Percentiles rank a stretch among this genome's conserved stretches.
Conservation (phyloP, 2,329 filamentous ascomycete species). For the Capronia epimyces region DNA sequence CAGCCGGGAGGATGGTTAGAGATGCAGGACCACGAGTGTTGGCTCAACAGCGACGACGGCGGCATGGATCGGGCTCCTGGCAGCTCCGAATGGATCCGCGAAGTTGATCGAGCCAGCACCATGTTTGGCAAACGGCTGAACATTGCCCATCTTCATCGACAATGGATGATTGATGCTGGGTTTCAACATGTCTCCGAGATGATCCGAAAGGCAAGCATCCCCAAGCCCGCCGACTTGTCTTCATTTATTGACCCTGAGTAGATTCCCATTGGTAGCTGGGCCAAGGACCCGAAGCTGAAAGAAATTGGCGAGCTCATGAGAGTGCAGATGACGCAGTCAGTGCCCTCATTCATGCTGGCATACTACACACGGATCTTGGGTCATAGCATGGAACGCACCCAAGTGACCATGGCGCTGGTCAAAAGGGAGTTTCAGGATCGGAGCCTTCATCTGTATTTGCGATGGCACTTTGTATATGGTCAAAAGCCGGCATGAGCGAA, state of each 20-base stretch:
- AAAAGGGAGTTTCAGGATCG: constrained; percentile 28
- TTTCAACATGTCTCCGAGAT: constrained; percentile 50
- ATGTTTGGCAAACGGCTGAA: constrained; percentile 35
- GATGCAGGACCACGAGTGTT: constrained; percentile 31
- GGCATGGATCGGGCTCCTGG: constrained; percentile 14
- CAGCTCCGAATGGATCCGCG: constrained; percentile 29
- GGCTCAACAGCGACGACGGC: constrained; percentile 17
- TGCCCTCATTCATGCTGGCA: constrained; percentile 14
- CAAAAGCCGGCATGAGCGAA: constrained; percentile 6
- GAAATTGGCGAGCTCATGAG: constrained; percentile 40
- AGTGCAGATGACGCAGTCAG: constrained; percentile 6
- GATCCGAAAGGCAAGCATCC: constrained; percentile 38
- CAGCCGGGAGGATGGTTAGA: constrained; percentile 42
- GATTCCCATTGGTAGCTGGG: constrained; percentile 48
- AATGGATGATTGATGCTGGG: constrained; percentile 42
- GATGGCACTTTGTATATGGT: constrained; percentile 16
- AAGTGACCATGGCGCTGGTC: constrained; percentile 10
- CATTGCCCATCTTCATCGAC: constrained; percentile 31
- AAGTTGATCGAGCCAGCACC: constrained; percentile 31
- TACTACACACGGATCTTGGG: constrained; percentile 11
- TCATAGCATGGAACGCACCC: constrained; percentile 8
- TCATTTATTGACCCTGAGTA: constrained; percentile 18
- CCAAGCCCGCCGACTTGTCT: neutral
- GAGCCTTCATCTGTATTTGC: constrained; percentile 35
- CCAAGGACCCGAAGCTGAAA: constrained; percentile 48